These are phyloP conservation scores for Tetrapisispora namnaoensis DNA, from an alignment of 805 yeast species.

Conservation along the genomic window DNA sequence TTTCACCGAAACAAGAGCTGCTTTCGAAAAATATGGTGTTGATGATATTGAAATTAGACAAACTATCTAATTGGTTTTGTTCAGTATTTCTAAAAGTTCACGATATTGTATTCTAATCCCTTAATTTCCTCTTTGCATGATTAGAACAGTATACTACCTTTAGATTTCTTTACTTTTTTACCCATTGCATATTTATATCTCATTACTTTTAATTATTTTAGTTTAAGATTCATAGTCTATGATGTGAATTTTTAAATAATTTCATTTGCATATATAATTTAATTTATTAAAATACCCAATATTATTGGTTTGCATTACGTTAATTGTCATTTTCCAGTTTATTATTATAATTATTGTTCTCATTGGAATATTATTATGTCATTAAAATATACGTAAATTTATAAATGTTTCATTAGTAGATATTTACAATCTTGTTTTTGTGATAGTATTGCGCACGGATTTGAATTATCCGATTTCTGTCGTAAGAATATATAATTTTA, in stretches of 20 bases:
- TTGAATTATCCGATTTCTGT: background rate
- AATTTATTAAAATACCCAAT: background rate
- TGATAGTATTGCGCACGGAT: no score
- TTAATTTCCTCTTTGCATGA: background rate
- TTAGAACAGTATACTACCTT: background rate
- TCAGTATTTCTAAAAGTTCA: background rate
- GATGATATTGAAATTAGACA: slow-evolving; percentile 1
- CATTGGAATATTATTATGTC: slow-evolving; percentile 1
- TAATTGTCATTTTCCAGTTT: background rate
- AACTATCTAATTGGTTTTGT: background rate
- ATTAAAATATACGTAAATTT: background rate
- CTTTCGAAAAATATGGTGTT: slow-evolving; percentile 10
- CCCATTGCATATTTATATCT: background rate
- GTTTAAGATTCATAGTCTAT: background rate
- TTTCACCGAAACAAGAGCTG: slow-evolving; percentile 35
- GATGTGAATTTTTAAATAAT: background rate
- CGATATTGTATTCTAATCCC: background rate
- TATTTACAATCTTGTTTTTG: background rate
- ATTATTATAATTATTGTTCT: background rate
- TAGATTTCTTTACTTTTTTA: background rate
- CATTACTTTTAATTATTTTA: background rate
- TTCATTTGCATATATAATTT: background rate
- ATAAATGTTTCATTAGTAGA: background rate
- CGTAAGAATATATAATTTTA: background rate
- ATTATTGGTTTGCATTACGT: background rate